These are phyloP conservation scores for Fusarium avenaceum DNA, from an alignment of 2,329 filamentous ascomycete species.

Conservation along the genomic window DNA sequence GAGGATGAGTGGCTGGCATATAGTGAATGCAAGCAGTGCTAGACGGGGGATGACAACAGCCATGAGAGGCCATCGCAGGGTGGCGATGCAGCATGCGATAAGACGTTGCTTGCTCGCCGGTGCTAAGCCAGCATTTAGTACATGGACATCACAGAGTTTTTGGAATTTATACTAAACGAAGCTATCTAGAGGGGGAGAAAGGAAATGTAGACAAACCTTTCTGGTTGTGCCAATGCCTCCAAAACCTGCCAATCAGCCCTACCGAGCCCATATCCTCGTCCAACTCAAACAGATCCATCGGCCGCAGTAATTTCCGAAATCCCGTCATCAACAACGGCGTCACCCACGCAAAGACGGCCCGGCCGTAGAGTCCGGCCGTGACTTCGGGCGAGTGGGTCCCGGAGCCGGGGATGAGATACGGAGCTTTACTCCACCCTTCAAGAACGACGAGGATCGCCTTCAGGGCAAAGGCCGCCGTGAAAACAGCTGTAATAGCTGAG, in stretches of 20 bases:
- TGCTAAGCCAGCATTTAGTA: conserved; percentile 39
- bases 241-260: conserved; percentile 50
- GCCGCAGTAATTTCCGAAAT: conserved; percentile 53
- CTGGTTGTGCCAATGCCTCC: conserved; percentile 49
- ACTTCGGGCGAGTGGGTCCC: conserved; percentile 53
- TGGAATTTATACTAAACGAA: conserved; percentile 18
- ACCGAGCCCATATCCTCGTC: conserved; percentile 53
- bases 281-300: conserved; percentile 54
- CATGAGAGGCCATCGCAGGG: conserved; percentile 50
- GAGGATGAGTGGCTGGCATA: conserved; percentile 56
- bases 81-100: conserved; percentile 47
- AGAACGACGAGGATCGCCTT: conserved; percentile 55
- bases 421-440: conserved; percentile 57
- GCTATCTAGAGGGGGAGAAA: conserved; percentile 24
- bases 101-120: conserved; percentile 44
- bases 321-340: conserved; percentile 55
- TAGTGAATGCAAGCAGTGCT: conserved; percentile 53
- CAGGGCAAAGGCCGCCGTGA: conserved; percentile 53
- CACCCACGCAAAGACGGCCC: conserved; percentile 57
- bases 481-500: conserved; percentile 51
- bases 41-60: conserved; percentile 52
- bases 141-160: conserved; percentile 34
- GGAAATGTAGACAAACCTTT: conserved; percentile 40
- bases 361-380: conserved; percentile 56
- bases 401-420: conserved; percentile 50